Base-by-base conservation (phyloP, 1,284 basidiomycete genomes). In the Sanguinoderma infundibulare region DNA sequence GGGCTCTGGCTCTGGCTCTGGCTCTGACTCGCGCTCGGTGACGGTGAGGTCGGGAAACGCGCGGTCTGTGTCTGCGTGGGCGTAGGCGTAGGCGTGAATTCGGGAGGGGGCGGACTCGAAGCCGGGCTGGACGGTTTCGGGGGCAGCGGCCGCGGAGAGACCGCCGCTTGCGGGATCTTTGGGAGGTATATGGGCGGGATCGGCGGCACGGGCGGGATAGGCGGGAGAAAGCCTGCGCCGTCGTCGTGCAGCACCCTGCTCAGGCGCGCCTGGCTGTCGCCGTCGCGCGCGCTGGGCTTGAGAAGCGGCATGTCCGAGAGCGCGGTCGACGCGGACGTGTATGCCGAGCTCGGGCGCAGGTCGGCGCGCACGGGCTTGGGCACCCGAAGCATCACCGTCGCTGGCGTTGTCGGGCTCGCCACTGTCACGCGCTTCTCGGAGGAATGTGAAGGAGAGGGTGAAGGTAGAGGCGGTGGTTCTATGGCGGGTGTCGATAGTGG, bases 231-330 rank as follows among this genome's bases (percentile, higher is more conserved):
- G 17, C 26, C 2, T 7, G 40, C 40, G 40, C 22, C 12, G 22
- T 24, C 42, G 5, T 51, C 32, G 49, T 32, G 9, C n/a, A 51
- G 49, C 32, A 51, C 49, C 32, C 30, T 35, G 49, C 49, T 51
- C n/a, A 35, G n/a, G 34, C 49, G 28, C 26, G 10, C 5, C 24
- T 53, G 26, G 30, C 34, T n/a, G 7, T 34, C 20, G 30, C 22
- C 20, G 17, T 9, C 9, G 46, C 50, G 34, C 26, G 22, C 17
- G 32, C 28, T 38, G n/a, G 58, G 52, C 22, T 50, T 59, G 52
- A 60, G 59, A 7, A 60, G 54, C 15, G 59, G n/a, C 59, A 60
- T 60, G 40, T 60, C 59, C 5, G 39, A 40, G 14, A 60, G 47
- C 39, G 54, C 40, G 26, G 59, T 60, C 38, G 59, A 60, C 50